phyloP scores from a whole-genome alignment of 495 filamentous ascomycete genomes.

The Articulospora tetracladia region DNA sequence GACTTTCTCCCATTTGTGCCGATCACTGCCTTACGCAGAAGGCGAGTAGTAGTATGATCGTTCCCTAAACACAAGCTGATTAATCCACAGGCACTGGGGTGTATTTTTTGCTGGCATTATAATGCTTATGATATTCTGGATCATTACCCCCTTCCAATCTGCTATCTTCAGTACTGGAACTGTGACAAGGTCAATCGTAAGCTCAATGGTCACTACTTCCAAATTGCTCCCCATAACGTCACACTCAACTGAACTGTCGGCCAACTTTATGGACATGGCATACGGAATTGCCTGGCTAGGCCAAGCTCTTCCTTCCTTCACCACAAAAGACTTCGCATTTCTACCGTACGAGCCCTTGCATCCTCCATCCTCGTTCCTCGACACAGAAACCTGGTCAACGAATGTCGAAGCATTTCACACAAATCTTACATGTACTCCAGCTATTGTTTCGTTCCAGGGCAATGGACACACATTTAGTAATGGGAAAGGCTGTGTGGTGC shows the following conservation, averaged over 20 bases:
- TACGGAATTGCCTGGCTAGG: constrained; percentile 35
- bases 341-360: constrained; percentile 30
- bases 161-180: constrained; percentile 32
- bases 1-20: constrained; percentile 46
- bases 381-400: constrained; percentile 27
- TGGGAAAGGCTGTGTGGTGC: constrained; percentile 26
- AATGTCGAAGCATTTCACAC: constrained; percentile 30
- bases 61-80: background rate
- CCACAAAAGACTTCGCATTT: constrained; percentile 30
- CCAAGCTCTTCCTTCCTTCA: constrained; percentile 35
- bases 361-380: background rate
- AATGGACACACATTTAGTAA: constrained; percentile 22
- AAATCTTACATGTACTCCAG: constrained; percentile 32
- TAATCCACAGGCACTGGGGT: constrained; percentile 34
- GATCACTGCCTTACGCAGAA: constrained; percentile 30
- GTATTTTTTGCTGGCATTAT: constrained; percentile 36
- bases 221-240: constrained; percentile 21
- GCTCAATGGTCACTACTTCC: constrained; percentile 16
- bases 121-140: constrained; percentile 40
- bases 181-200: constrained; percentile 6
- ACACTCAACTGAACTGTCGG: constrained; percentile 24
- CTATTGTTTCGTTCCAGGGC: constrained; percentile 9
- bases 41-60: constrained; percentile 25
- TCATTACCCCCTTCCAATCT: constrained; percentile 38
- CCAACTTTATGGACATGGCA: constrained; percentile 30